phyloP scores from a whole-genome alignment of 1,139 yeast genomes.

The Ogataea hybrid region DNA sequence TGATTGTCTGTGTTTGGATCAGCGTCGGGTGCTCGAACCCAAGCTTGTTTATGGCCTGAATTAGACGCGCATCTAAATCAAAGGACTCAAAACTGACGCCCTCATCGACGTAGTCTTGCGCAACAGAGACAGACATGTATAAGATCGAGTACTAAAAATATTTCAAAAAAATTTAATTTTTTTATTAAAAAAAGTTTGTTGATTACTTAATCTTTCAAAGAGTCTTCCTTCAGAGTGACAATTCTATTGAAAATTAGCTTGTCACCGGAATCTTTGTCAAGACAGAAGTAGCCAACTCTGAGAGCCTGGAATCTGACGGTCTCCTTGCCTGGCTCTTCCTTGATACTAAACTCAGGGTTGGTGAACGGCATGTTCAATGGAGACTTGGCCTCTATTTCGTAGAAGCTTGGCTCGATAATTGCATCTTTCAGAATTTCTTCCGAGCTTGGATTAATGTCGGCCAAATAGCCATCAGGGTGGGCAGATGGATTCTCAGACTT shows the following conservation, averaged over 20 bases:
- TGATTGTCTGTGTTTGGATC: slow-evolving; percentile 89
- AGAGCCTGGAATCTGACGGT: slow-evolving; percentile 97
- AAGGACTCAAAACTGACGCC: slow-evolving; percentile 68
- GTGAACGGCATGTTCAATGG: slow-evolving; percentile 70
- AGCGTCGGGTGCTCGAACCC: slow-evolving; percentile 87
- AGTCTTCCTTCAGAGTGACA: slow-evolving; percentile 82
- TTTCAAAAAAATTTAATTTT: slow-evolving; percentile 8
- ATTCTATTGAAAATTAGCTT: slow-evolving; percentile 77
- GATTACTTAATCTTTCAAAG: slow-evolving; percentile 36
- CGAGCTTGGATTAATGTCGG: slow-evolving; percentile 77
- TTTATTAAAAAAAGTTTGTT: slow-evolving; percentile 4
- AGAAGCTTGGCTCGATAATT: slow-evolving; percentile 75
- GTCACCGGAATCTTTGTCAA: slow-evolving; percentile 75
- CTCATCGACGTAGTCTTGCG: slow-evolving; percentile 68
- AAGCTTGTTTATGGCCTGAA: slow-evolving; percentile 79
- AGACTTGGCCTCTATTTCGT: slow-evolving; percentile 62
- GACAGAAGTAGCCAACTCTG: slow-evolving; percentile 93
- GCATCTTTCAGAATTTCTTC: slow-evolving; percentile 68
- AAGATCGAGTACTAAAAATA: slow-evolving; percentile 6
- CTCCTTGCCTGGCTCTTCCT: slow-evolving; percentile 64
- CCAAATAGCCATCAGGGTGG: slow-evolving; percentile 83
- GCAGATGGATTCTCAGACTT: slow-evolving; percentile 88
- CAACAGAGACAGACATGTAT: slow-evolving; percentile 37
- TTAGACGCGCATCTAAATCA: slow-evolving; percentile 73
- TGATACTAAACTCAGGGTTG: slow-evolving; percentile 67